Evolutionary conservation across 176 grass and related monocot species (phyloP).

Genomic region (Zoysia japonica): DNA sequence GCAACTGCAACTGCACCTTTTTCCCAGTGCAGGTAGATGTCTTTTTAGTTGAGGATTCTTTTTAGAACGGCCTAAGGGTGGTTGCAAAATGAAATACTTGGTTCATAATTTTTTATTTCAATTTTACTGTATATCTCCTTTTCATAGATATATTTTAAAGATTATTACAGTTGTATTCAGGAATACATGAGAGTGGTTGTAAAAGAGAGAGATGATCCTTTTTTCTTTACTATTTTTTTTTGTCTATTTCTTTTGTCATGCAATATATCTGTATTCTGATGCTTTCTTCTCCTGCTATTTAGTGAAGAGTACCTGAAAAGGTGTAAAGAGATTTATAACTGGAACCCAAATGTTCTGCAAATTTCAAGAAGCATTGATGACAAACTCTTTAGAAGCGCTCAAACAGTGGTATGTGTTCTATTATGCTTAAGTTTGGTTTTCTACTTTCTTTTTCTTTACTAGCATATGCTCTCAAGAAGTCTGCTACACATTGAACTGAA

Average conservation of each 20-base stretch:
- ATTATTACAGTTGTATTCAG: background rate
- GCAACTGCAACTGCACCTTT: too few species aligned
- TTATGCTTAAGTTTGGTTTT: background rate
- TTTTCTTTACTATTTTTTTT: background rate
- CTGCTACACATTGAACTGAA: too few species aligned
- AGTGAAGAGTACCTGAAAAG: slow-evolving; percentile 40
- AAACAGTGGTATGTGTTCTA: slow-evolving; percentile 37
- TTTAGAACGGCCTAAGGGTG: too few species aligned
- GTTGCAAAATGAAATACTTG: too few species aligned
- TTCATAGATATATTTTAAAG: background rate
- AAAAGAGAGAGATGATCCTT: background rate
- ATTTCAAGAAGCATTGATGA: slow-evolving; percentile 39
- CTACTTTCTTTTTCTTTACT: too few species aligned
- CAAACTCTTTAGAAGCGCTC: slow-evolving; percentile 28
- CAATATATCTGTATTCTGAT: background rate
- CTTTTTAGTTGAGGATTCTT: too few species aligned
- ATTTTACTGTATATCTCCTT: background rate
- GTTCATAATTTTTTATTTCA: too few species aligned
- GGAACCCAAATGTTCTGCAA: background rate
- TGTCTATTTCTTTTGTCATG: background rate
- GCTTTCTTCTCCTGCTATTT: slow-evolving; percentile 23
- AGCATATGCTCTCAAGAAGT: too few species aligned
- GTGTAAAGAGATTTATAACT: slow-evolving; percentile 6
- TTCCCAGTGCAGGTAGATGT: too few species aligned
- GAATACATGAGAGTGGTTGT: slow-evolving; percentile 7